Evolutionary conservation across 805 yeast species (phyloP).

Genomic region (Metschnikowia matae): DNA sequence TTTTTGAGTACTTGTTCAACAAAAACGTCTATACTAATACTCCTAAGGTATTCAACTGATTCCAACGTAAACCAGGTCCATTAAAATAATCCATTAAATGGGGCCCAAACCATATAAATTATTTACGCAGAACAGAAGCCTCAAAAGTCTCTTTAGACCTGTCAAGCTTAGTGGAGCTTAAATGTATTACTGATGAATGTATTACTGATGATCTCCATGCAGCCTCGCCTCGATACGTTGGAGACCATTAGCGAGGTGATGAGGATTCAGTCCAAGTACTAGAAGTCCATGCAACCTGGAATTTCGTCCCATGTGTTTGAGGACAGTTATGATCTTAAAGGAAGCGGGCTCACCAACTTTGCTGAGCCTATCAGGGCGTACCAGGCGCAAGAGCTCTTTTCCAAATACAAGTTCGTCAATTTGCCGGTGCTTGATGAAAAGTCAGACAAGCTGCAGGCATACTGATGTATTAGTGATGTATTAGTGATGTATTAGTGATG

Average conservation of each 20-base stretch:
- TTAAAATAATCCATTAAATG: too few species aligned
- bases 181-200: too few species aligned
- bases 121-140: too few species aligned
- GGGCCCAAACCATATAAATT: too few species aligned
- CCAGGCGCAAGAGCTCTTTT: conserved; percentile 57
- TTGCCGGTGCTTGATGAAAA: conserved; percentile 55
- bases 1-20: too few species aligned
- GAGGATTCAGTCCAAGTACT: conserved; percentile 74
- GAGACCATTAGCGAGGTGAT: conserved; percentile 79
- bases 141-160: too few species aligned
- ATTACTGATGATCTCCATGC: conserved; percentile 50
- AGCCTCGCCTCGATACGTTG: conserved; percentile 74
- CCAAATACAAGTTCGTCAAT: conserved; percentile 54
- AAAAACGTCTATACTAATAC: too few species aligned
- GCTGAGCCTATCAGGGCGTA: conserved; percentile 72
- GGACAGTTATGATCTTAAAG: conserved; percentile 36
- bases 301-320: conserved; percentile 37
- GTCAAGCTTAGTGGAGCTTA: too few species aligned
- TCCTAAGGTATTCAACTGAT: too few species aligned
- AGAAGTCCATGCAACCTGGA: conserved; percentile 82
- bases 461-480: too few species aligned
- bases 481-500: too few species aligned
- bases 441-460: conserved; percentile 13
- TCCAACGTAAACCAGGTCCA: too few species aligned
- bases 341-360: conserved; percentile 44